Conservation (phyloP, 768 basidiomycete species). For the Boletus pseudopeckii region DNA sequence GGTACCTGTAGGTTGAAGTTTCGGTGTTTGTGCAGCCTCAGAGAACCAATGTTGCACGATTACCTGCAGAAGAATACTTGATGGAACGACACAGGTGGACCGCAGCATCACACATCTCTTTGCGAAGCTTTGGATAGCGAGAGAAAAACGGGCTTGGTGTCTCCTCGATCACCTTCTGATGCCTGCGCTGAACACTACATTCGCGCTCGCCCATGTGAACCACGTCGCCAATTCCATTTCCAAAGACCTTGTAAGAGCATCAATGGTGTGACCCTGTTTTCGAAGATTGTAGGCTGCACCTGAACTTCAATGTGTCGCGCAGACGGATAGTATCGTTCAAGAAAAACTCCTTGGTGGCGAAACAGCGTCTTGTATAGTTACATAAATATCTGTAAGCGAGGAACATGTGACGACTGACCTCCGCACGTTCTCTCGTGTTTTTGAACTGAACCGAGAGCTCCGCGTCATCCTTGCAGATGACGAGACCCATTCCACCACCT, state of each 20-base stretch:
- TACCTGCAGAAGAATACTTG: conserved; percentile 58
- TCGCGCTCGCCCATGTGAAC: conserved; percentile 69
- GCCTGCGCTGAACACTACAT: conserved; percentile 64
- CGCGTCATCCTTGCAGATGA: conserved; percentile 43
- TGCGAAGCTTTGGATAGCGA: conserved; percentile 40
- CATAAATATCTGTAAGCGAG: background rate
- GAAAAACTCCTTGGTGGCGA: conserved; percentile 47
- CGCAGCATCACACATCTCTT: conserved; percentile 52
- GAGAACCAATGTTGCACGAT: background rate
- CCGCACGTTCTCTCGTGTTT: conserved; percentile 39
- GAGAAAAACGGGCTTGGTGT: conserved; percentile 58
- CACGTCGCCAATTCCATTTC: conserved; percentile 56
- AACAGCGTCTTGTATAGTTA: conserved; percentile 41
- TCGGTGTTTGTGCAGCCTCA: background rate
- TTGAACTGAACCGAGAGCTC: conserved; percentile 39
- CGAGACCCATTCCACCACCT: conserved; percentile 68
- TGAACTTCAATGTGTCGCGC: conserved; percentile 68
- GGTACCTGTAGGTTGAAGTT: conserved; percentile 41
- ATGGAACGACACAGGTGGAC: conserved; percentile 46
- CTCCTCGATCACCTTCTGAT: conserved; percentile 75
- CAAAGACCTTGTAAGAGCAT: conserved; percentile 50
- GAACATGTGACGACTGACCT: conserved; percentile 34
- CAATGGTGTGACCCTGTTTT: background rate
- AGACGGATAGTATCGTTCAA: conserved; percentile 55
- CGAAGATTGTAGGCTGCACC: conserved; percentile 29